Evolutionary conservation across 805 yeast genomes (phyloP), one percentile per base, ranked within the genome.

Genomic region (Torulaspora gathmanii): DNA sequence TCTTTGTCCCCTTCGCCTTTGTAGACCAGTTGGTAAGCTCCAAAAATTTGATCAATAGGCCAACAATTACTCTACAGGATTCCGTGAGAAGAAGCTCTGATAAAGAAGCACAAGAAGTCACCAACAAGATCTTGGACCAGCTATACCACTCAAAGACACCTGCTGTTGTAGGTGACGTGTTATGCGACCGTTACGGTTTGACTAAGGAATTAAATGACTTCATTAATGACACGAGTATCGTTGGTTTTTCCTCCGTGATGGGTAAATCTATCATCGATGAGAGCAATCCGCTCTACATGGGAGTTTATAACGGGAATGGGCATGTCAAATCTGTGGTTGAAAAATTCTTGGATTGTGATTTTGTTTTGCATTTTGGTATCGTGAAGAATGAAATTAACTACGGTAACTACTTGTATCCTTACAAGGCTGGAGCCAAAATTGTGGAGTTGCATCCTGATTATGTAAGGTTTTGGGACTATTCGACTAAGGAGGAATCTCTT

Each of bases 201-300:
- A 73, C 73, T 15, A 53, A 61, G 1, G 53, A 66, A 19, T 68
- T 83, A 42, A 72, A 76, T 49, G 55, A 70, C 19, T 69, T 90
- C 33, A 76, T 80, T 12, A 33, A 59, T 6, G 23, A 26, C 15
- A 58, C 75, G 13, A 60, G 70, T 41, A 74, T 77, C 58, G 82
- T 78, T 62, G 78, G 72, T 53, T 85, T 65, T 63, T 70, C 80
- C 7, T 77, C 89, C 0, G 71, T 75, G 40, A 78, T 77, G 77
- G 95, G 89, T 12, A 83, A 88, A 63, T 81, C 86, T 7, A 65
- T 79, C 19, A 65, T 89, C 33, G 82, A 89, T 65, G 97, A 89
- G 67, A 65, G 78, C n/a, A 69, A 73, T 48, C 69, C 74, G 6
- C 70, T 74, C 37, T 89, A 76, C 58, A 72, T 80, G 49, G 96